Evolutionary conservation across 441 rosid species (phyloP), one percentile per base, ranked within the genome.

Genomic region (Adansonia madagascariensis): DNA sequence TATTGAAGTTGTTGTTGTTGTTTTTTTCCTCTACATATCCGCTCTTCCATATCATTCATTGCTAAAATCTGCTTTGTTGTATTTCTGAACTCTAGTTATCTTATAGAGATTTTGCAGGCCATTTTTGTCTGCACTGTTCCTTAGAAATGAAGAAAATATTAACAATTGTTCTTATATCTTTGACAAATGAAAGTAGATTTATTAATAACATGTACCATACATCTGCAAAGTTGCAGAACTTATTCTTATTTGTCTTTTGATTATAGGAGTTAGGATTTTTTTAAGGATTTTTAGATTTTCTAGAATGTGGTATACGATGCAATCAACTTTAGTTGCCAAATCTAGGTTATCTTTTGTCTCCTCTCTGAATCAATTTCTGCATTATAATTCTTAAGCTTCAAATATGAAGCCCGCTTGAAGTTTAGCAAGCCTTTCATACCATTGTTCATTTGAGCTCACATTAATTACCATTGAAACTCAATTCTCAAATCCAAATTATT

Each of bases 31-130:
- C 41, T 35, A 35, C 41, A 41, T 73, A 55, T 66, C 17, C 79
- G 15, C 44, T 75, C 14, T 56, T 4, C 57, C 60, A 22, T 63
- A 10, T 57, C 75, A 61, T 67, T 67, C 31, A 67, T 67, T 67
- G 31, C 31, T 44, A 46, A 12, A 9, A 44, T 14, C 24, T 31
- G 67, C 55, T 46, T 64, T 66, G 35, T 18, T 44, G 53, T 46
- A 44, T 66, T 6, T 18, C 17, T 11, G 11, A 61, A 44, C 20
- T 46, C 53, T 44, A 11, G 27, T 11, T 1, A 1, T 5, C 52
- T 44, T 9, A 11, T 43, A 6, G 27, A 43, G 71, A 43, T 65
- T 66, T 20, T 44, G 31, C 41, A 31, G 4, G 53, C 71, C 31
- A 18, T 8, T 66, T 66, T 20, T 44, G 53, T 44, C 46, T 66